Base-by-base conservation (phyloP, 2,329 filamentous ascomycete genomes). In the Myriosclerotinia duriaeana region DNA sequence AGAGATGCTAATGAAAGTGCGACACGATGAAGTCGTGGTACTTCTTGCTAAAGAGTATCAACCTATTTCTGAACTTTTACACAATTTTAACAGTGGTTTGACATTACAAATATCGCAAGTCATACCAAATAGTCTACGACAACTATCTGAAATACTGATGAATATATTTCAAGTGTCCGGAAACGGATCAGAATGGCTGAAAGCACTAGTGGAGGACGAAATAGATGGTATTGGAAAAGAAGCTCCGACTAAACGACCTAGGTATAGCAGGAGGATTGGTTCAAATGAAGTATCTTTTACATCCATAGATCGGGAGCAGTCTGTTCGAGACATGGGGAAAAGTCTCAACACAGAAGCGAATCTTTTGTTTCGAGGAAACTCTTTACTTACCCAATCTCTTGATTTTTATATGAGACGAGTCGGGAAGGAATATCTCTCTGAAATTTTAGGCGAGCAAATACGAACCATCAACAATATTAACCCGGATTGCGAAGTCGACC, bases 131-230 rank as follows among this genome's bases (percentile, higher is more conserved):
- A 90, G 92, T 74, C 81, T 97, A 44, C 89, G 90, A 64, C 84
- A 87, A n/a, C 78, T 98, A 11, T 91, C 93, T 2, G 93, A 97
- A 75, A 88, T 90, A 38, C 86, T 98, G 48, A 80, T 98, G 70
- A 96, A 98, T 76, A 96, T 99, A 63, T 99, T 94, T 74, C 95
- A 99, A 75, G 93, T 96, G 3, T 94, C 93, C 2, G 92, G 92
- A 0, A 86, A 87, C 48, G 90, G 91, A 2, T 85, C 85, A 53
- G 92, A 97, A 67, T 99, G 95, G 95, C 84, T 99, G 30, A 95
- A 92, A 82, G 89, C 92, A 2, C 81, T 99, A 52, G 91, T 97
- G 0, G 95, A 99, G 77, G 94, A 98, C 75, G 95, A 99, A 77
- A 98, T 99, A 66, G 95, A 98, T 74, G 94, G 94, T 0, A 88